Conservation (phyloP, 208 protist species). For the Leishmania mexicana region DNA sequence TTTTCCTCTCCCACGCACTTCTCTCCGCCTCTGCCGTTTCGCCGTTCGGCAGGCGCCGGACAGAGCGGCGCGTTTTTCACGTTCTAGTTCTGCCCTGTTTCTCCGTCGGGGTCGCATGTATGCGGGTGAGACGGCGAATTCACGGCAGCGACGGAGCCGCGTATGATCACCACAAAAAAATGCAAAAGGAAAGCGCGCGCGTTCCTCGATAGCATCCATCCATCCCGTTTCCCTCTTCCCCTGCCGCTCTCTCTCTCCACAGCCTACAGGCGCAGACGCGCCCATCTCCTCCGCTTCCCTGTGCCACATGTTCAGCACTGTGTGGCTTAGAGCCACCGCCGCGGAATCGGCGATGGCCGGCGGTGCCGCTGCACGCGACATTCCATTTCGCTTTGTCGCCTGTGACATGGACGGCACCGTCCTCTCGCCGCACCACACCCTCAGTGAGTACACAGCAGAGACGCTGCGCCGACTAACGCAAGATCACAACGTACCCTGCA, state of each 20-base stretch:
- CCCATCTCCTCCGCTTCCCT: background rate
- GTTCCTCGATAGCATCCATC: background rate
- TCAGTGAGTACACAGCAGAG: constrained; percentile 36
- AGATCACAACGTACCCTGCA: constrained; percentile 57
- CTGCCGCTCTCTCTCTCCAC: background rate
- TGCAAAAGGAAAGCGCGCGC: background rate
- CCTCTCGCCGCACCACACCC: constrained; percentile 40
- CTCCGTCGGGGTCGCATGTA: background rate
- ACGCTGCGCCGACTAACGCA: constrained; percentile 56
- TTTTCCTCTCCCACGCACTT: too few species aligned
- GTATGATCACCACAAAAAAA: background rate
- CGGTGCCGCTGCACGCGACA: background rate
- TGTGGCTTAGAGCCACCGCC: constrained; percentile 5
- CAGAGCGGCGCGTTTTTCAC: background rate
- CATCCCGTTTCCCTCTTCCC: background rate
- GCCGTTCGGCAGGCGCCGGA: background rate
- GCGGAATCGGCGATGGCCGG: background rate
- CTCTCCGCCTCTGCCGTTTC: too few species aligned
- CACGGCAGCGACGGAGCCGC: background rate
- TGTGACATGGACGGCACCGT: constrained; percentile 69
- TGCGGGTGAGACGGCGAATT: background rate
- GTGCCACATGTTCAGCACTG: constrained; percentile 11
- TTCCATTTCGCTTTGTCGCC: constrained; percentile 44
- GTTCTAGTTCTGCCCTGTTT: background rate
- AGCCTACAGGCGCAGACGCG: background rate